Evolutionary conservation across 78 protist species (phyloP).

Genomic region (Parvularia atlantis): DNA sequence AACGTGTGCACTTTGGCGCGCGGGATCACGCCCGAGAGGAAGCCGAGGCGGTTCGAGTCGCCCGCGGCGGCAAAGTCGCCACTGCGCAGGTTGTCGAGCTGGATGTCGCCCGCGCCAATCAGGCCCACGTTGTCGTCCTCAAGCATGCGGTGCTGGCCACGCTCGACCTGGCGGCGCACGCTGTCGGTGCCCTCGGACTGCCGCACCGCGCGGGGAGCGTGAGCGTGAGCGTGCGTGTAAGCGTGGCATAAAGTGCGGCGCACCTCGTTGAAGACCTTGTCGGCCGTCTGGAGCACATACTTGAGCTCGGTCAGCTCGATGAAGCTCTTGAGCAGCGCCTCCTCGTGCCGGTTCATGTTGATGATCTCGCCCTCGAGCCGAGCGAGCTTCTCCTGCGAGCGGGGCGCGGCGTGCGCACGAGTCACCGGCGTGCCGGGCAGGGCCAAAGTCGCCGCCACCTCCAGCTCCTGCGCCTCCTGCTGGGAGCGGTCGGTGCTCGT

Average conservation of each 20-base stretch:
- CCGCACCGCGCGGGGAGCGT: not conserved
- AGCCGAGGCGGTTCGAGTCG: slow-evolving; percentile 43
- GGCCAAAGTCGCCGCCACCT: not conserved
- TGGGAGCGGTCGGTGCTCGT: not conserved
- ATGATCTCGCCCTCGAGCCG: not conserved
- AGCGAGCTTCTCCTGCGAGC: not conserved
- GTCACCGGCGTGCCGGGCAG: not conserved
- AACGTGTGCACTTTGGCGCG: slow-evolving; percentile 32
- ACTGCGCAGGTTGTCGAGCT: no score
- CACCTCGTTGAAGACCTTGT: slow-evolving; percentile 46
- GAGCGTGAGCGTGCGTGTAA: not conserved
- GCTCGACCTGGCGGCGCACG: no score
- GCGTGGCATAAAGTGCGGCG: not conserved
- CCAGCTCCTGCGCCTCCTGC: slow-evolving; percentile 4
- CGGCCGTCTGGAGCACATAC: slow-evolving; percentile 48
- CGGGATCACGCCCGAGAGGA: slow-evolving; percentile 58
- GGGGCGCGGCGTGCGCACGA: not conserved
- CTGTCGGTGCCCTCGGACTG: no score
- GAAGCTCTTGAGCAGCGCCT: slow-evolving; percentile 35
- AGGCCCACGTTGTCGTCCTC: no score
- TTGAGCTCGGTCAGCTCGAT: slow-evolving; percentile 49
- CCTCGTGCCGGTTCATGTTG: slow-evolving; percentile 54
- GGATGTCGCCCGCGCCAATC: no score
- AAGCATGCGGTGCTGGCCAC: no score
- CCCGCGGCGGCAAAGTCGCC: not conserved